Evolutionary conservation across 148 eudicot species (phyloP).

Genomic region (Oxyria digyna): DNA sequence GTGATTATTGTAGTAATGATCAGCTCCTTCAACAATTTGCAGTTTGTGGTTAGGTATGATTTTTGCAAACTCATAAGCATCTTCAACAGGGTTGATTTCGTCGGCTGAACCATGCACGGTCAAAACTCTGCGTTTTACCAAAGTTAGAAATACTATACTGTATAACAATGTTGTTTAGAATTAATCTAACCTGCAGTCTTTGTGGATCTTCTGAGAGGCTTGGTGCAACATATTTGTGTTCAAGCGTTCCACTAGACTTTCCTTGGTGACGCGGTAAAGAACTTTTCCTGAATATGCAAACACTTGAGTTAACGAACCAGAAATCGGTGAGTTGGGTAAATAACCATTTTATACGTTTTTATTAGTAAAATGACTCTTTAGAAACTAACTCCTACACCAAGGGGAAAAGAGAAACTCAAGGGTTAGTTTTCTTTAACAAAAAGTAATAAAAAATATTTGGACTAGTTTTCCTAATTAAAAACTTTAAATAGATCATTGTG

Average conservation of each 20-base stretch:
- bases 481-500: no score
- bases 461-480: no score
- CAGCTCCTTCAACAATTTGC: slow-evolving; percentile 52
- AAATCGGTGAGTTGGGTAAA: no score
- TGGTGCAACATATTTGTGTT: slow-evolving; percentile 86
- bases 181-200: slow-evolving; percentile 57
- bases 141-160: no score
- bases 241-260: slow-evolving; percentile 64
- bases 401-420: no score
- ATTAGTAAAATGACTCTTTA: no score
- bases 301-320: no score
- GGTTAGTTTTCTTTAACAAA: no score
- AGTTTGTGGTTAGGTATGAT: slow-evolving; percentile 62
- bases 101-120: slow-evolving; percentile 77
- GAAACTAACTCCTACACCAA: no score
- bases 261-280: slow-evolving; percentile 47
- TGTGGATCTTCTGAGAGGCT: slow-evolving; percentile 52
- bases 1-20: slow-evolving; percentile 52
- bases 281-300: slow-evolving; percentile 29
- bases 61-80: slow-evolving; percentile 63
- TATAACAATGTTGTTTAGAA: background rate
- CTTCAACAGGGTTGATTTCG: slow-evolving; percentile 51
- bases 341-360: no score
- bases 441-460: no score
- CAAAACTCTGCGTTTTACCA: slow-evolving; percentile 69